A percentile compares a stretch with the other conserved stretches of the same genome.
Evolutionary conservation across 2,329 filamentous ascomycete species (phyloP).

Genomic region (Pestalotiopsis sp.): DNA sequence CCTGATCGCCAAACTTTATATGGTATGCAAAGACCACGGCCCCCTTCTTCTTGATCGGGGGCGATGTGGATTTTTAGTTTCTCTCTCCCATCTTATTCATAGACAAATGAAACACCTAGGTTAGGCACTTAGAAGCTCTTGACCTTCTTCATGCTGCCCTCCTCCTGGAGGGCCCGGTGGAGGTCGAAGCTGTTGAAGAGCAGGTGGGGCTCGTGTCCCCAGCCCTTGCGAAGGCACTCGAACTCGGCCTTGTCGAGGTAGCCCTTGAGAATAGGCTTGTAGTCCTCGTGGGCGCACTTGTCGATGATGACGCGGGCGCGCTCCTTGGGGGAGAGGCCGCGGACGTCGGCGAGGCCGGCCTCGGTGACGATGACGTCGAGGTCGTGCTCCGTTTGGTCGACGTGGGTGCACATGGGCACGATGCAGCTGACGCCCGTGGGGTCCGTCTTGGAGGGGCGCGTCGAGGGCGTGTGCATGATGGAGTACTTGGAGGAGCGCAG

Average conservation of each 20-base stretch:
- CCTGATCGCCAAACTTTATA: constrained; percentile 4
- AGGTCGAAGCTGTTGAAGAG: constrained; percentile 87
- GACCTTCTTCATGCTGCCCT: constrained; percentile 86
- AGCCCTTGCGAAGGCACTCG: constrained; percentile 83
- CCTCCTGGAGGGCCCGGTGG: constrained; percentile 79
- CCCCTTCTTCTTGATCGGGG: background rate
- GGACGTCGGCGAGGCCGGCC: constrained; percentile 80
- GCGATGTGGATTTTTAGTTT: constrained; percentile 11
- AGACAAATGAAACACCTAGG: background rate
- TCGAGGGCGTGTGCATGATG: constrained; percentile 91
- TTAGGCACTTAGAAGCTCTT: constrained; percentile 55
- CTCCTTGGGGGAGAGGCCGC: constrained; percentile 79
- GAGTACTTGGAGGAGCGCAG: constrained; percentile 73
- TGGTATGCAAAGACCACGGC: background rate
- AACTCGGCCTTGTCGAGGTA: constrained; percentile 87
- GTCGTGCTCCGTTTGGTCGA: constrained; percentile 93
- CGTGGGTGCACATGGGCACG: constrained; percentile 90
- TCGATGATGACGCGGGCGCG: constrained; percentile 83
- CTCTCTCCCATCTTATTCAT: background rate
- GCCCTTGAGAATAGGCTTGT: constrained; percentile 77
- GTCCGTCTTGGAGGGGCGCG: constrained; percentile 80
- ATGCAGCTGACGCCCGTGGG: constrained; percentile 83
- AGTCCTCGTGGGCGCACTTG: constrained; percentile 84
- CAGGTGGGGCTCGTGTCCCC: constrained; percentile 88
- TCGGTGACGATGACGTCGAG: constrained; percentile 83